phyloP scores from a whole-genome alignment of 208 protist genomes.

The Trichomonas gallinae region DNA sequence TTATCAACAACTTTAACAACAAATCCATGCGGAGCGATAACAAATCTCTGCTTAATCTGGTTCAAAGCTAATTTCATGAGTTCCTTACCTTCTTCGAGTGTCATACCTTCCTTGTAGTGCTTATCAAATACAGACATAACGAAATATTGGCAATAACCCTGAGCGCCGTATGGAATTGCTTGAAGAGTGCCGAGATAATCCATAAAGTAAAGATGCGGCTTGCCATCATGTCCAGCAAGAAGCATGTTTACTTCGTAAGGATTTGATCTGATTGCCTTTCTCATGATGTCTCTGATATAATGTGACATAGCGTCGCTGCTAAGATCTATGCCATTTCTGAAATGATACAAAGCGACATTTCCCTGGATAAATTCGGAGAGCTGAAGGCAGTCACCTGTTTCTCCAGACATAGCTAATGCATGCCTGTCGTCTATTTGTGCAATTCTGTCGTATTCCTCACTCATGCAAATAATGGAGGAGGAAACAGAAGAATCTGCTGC shows the following conservation, averaged over 20 bases:
- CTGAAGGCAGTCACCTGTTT: not conserved
- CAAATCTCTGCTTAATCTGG: slow-evolving; percentile 17
- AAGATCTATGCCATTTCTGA: not conserved
- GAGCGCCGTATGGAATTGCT: not conserved
- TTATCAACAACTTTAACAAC: not conserved
- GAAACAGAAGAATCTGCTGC: slow-evolving; percentile 15
- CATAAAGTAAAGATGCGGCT: not conserved
- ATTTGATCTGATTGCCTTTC: not conserved
- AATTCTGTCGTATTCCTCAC: slow-evolving; percentile 15
- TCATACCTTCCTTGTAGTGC: not conserved
- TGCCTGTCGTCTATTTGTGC: not conserved
- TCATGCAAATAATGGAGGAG: slow-evolving; percentile 20
- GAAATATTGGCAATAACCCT: not conserved
- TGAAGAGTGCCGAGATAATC: not conserved
- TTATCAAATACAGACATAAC: not conserved
- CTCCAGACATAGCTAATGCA: not conserved
- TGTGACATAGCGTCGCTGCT: not conserved
- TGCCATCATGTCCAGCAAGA: not conserved
- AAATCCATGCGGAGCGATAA: not conserved
- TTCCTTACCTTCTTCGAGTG: not conserved
- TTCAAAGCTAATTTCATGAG: not conserved
- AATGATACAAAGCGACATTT: not conserved
- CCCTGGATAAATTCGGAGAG: not conserved
- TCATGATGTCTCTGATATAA: not conserved
- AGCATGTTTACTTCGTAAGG: slow-evolving; percentile 15